Conservation (phyloP, 129 eudicot species). For the Logfia minima region DNA sequence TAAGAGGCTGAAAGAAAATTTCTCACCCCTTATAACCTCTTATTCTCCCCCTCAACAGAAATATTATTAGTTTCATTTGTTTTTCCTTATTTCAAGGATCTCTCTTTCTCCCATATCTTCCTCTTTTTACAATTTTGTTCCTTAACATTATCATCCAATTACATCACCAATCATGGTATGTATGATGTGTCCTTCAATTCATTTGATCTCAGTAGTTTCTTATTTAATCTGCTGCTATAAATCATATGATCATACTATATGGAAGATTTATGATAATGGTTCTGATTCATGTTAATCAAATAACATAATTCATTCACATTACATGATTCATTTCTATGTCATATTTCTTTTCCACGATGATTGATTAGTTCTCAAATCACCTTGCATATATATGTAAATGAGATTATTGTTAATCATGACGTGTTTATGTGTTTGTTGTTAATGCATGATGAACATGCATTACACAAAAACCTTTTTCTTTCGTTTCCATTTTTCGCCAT, state of each 20-base stretch:
- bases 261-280: neutral
- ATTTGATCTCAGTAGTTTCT: slow-evolving; percentile 8
- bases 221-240: neutral
- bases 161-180: slow-evolving; percentile 53
- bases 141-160: slow-evolving; percentile 8
- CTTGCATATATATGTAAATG: neutral
- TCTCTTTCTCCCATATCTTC: slow-evolving; percentile 14
- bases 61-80: slow-evolving; percentile 35
- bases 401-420: neutral
- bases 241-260: neutral
- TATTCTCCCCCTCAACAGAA: slow-evolving; percentile 27
- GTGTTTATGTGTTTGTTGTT: neutral
- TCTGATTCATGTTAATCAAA: neutral
- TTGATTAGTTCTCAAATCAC: neutral
- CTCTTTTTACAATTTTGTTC: slow-evolving; percentile 16
- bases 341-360: neutral
- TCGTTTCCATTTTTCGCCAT: neutral
- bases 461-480: neutral
- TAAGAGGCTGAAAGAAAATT: slow-evolving; percentile 38
- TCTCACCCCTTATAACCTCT: slow-evolving; percentile 38
- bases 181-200: neutral
- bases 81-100: slow-evolving; percentile 52
- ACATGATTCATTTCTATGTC: slow-evolving; percentile 6
- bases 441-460: neutral
- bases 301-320: neutral